These are phyloP conservation scores for Wickerhamomyces queroliae DNA, from an alignment of 805 yeast genomes.

Conservation along the genomic window DNA sequence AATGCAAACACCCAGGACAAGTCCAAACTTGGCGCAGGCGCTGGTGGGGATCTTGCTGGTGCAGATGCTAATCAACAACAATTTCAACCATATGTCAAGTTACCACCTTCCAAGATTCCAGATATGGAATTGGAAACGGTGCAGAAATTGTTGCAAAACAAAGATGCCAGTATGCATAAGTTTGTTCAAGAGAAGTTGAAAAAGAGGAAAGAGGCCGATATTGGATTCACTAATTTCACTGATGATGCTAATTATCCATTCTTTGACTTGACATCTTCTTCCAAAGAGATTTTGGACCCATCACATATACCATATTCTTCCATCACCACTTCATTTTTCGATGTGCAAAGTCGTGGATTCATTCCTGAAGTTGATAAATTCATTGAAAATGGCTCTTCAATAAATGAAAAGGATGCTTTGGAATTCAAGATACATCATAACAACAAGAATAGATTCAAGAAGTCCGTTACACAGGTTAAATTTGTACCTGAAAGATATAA, in stretches of 20 bases:
- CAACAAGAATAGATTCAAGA: constrained; percentile 20
- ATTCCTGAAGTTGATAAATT: constrained; percentile 20
- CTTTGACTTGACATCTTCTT: constrained; percentile 59
- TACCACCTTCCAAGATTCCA: constrained; percentile 89
- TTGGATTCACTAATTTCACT: constrained; percentile 76
- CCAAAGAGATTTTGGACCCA: constrained; percentile 41
- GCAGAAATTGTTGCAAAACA: constrained; percentile 64
- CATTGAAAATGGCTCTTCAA: constrained; percentile 16
- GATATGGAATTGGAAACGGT: constrained; percentile 87
- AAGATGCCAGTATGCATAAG: constrained; percentile 68
- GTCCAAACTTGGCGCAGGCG: constrained; percentile 10
- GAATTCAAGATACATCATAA: constrained; percentile 16
- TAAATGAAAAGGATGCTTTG: constrained; percentile 26
- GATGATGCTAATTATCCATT: constrained; percentile 84
- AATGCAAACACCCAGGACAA: constrained; percentile 15
- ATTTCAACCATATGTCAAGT: constrained; percentile 73
- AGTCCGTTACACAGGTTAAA: constrained; percentile 6
- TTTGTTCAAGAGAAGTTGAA: constrained; percentile 84
- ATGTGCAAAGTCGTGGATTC: constrained; percentile 55
- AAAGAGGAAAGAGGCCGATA: constrained; percentile 56
- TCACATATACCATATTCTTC: constrained; percentile 77
- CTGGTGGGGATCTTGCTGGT: constrained; percentile 16
- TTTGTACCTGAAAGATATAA: constrained; percentile 27
- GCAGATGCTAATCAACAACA: constrained; percentile 20
- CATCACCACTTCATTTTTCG: constrained; percentile 63